phyloP scores from a whole-genome alignment of 108 stramenopile species.

The Craspedostauros australis region DNA sequence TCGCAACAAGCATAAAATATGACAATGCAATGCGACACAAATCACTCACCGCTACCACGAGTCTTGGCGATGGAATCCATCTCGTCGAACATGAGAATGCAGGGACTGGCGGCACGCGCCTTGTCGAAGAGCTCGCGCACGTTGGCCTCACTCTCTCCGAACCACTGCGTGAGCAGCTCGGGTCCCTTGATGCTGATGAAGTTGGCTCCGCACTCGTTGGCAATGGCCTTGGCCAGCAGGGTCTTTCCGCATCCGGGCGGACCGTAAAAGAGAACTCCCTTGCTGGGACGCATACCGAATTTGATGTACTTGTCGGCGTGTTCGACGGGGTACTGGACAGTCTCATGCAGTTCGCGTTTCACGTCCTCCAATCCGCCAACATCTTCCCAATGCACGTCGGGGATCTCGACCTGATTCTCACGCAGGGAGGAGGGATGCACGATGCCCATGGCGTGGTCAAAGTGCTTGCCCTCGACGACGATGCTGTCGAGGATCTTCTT shows the following conservation, averaged over 20 bases:
- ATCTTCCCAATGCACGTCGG: constrained; percentile 97
- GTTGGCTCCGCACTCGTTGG: constrained; percentile 96
- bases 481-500: constrained; percentile 81
- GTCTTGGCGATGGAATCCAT: constrained; percentile 94
- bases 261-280: constrained; percentile 94
- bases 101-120: constrained; percentile 82
- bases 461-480: constrained; percentile 88
- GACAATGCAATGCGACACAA: constrained; percentile 21
- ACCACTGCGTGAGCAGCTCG: constrained; percentile 94
- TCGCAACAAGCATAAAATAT: constrained; percentile 46
- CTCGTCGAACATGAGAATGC: constrained; percentile 99
- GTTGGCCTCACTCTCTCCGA: constrained; percentile 97
- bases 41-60: constrained; percentile 70
- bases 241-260: constrained; percentile 95
- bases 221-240: constrained; percentile 97
- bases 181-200: constrained; percentile 97
- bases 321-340: constrained; percentile 96
- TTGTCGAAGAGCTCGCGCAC: constrained; percentile 92
- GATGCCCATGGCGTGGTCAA: constrained; percentile 85
- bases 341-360: constrained; percentile 97
- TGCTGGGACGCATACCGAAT: constrained; percentile 90
- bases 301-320: constrained; percentile 90
- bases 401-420: constrained; percentile 90
- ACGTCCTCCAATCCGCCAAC: constrained; percentile 98
- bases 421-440: constrained; percentile 90